phyloP scores from a whole-genome alignment of 345 rosid genomes.

The Litchi chinensis region DNA sequence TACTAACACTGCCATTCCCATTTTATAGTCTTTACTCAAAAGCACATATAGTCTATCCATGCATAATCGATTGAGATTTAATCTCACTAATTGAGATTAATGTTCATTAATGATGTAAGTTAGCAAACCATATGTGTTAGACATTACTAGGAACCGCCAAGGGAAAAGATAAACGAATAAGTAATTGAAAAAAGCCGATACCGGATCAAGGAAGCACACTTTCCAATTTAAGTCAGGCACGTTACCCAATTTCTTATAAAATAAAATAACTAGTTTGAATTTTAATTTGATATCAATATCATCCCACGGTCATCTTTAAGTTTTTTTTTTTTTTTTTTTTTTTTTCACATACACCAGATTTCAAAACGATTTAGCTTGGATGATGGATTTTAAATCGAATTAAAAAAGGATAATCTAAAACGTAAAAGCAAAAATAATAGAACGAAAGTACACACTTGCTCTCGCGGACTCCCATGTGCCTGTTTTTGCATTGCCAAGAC shows the following conservation, averaged over 20 bases:
- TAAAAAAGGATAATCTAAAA: neutral
- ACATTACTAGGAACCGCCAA: constrained; percentile 3
- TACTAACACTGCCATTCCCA: too few species aligned
- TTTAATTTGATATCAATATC: neutral
- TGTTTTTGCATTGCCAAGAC: constrained; percentile 57
- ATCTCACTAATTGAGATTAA: neutral
- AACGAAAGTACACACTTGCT: constrained; percentile 37
- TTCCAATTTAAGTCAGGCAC: constrained; percentile 37
- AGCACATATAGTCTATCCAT: neutral
- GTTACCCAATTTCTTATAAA: constrained; percentile 29
- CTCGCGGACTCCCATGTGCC: constrained; percentile 36
- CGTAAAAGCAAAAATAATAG: neutral
- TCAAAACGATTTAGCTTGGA: too few species aligned
- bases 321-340: too few species aligned
- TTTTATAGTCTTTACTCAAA: too few species aligned
- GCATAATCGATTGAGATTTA: neutral
- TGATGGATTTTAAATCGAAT: neutral
- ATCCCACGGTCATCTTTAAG: neutral
- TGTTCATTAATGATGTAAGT: neutral
- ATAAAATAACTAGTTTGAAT: neutral
- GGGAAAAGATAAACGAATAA: neutral
- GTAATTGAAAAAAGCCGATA: constrained; percentile 15
- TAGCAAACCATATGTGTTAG: too few species aligned
- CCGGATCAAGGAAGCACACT: constrained; percentile 26
- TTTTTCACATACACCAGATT: neutral